phyloP scores from a whole-genome alignment of 2,329 filamentous ascomycete species.

The Corynespora cassiicola region DNA sequence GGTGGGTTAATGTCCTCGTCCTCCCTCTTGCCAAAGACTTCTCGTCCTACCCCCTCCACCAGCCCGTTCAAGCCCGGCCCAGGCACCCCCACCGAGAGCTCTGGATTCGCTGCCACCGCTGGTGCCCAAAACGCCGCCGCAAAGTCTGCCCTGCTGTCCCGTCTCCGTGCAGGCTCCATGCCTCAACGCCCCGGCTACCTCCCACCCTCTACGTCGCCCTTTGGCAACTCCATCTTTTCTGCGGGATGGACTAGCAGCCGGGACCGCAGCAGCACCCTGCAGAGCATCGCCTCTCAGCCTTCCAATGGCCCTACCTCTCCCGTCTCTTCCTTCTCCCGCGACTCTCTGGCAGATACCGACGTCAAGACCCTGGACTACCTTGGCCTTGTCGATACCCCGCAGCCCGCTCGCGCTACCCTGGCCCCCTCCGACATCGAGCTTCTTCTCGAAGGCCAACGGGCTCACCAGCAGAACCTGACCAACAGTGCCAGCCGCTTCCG shows the following conservation, averaged over 20 bases:
- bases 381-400: conserved; percentile 90
- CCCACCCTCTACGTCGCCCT: conserved; percentile 65
- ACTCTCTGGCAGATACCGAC: conserved; percentile 84
- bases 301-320: conserved; percentile 87
- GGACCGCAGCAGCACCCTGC: conserved; percentile 85
- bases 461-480: conserved; percentile 66
- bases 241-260: conserved; percentile 84
- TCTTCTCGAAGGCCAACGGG: conserved; percentile 60
- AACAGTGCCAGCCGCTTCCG: conserved; percentile 84
- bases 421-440: conserved; percentile 64
- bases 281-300: conserved; percentile 87
- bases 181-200: conserved; percentile 81
- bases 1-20: conserved; percentile 61
- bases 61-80: conserved; percentile 80
- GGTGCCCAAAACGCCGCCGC: conserved; percentile 57
- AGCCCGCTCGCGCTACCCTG: conserved; percentile 76
- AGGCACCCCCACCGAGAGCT: conserved; percentile 45
- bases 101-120: conserved; percentile 49
- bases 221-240: conserved; percentile 87
- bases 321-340: conserved; percentile 82
- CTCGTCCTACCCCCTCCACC: conserved; percentile 83
- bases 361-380: conserved; percentile 95
- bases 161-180: conserved; percentile 91
- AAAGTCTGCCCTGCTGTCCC: conserved; percentile 79
- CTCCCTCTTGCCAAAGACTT: conserved; percentile 74